Base-by-base conservation (phyloP, 2,329 filamentous ascomycete genomes). In the Calonectria honghensis region DNA sequence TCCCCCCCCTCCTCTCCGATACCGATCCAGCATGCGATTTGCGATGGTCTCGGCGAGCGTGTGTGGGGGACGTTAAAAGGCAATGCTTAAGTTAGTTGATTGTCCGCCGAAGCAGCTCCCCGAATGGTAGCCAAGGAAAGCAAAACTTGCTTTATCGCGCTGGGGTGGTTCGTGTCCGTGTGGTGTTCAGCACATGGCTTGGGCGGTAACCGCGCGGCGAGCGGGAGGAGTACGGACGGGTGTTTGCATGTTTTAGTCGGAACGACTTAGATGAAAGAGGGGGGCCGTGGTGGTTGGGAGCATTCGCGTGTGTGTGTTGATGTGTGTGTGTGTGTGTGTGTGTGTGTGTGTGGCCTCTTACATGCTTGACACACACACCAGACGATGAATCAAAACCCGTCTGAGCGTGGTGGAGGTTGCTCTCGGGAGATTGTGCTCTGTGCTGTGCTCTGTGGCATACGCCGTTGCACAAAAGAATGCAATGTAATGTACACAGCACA, bases 201-300 rank as follows among this genome's bases (percentile, higher is more conserved):
- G 27, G 41, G 61, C 61, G 61, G 61, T 65, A 65, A 65, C 41
- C 37, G 61, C 61, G 61, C 39, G 20, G 61, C 16, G 61, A 39
- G 61, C 41, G 61, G 61, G 57, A 41, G 39, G 57, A 29, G 29
- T 41, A 61, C 57, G 57, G 35, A 35, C 35, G 57, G 57, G 35
- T 61, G 35, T 61, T 41, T 61, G n/a, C 57, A 61, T 61, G 57
- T 61, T 61, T 61, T 35, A 61, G 32, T 61, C 57, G 57, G 57
- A 39, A 61, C 57, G n/a, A 14, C 27, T 39, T 61, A 39, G 35
- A 41, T 13, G 51, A 32, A 18, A n/a, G 29, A 54, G 51, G 29
- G 29, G 14, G 32, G 32, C 31, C 1, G 5, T 37, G 57, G 35
- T 24, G 57, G 20, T 41, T 24, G 57, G 31, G 24, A 61, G 54